Evolutionary conservation across 192 early-diverging fungal species (phyloP).

Genomic region (Backusella westeae): DNA sequence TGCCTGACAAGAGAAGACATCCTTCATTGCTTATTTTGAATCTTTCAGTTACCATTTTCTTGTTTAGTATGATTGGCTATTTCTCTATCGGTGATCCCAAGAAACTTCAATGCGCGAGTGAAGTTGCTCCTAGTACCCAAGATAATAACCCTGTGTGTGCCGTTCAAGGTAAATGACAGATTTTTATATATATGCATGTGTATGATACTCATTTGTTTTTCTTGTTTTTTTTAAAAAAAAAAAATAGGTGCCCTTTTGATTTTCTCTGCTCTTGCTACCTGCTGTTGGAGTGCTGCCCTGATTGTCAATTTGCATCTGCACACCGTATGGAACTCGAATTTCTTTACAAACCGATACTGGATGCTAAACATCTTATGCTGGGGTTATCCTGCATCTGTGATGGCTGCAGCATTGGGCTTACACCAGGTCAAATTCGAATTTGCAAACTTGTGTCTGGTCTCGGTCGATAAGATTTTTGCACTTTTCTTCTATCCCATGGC

Average conservation of each 20-base stretch:
- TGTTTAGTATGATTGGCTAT: conserved; percentile 45
- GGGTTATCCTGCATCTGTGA: conserved; percentile 40
- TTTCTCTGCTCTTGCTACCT: conserved; percentile 46
- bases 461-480: conserved; percentile 31
- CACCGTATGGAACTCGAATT: conserved; percentile 55
- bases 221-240: neutral
- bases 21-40: conserved; percentile 49
- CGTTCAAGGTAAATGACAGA: conserved; percentile 37
- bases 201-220: neutral
- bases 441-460: conserved; percentile 48
- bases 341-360: conserved; percentile 41
- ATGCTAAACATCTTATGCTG: conserved; percentile 46
- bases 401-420: conserved; percentile 36
- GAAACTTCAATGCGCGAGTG: conserved; percentile 42
- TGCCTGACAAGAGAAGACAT: conserved; percentile 48
- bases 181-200: neutral
- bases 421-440: conserved; percentile 48
- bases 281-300: conserved; percentile 43
- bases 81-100: conserved; percentile 46
- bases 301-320: conserved; percentile 52
- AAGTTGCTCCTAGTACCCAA: conserved; percentile 41
- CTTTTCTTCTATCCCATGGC: conserved; percentile 58
- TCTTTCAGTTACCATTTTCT: conserved; percentile 44
- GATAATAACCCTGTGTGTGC: conserved; percentile 46
- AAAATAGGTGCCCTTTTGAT: conserved; percentile 43